A percentile compares a stretch with the other conserved stretches of the same genome.
phyloP scores from a whole-genome alignment of 331 rosid species.

The Quercus phellos region DNA sequence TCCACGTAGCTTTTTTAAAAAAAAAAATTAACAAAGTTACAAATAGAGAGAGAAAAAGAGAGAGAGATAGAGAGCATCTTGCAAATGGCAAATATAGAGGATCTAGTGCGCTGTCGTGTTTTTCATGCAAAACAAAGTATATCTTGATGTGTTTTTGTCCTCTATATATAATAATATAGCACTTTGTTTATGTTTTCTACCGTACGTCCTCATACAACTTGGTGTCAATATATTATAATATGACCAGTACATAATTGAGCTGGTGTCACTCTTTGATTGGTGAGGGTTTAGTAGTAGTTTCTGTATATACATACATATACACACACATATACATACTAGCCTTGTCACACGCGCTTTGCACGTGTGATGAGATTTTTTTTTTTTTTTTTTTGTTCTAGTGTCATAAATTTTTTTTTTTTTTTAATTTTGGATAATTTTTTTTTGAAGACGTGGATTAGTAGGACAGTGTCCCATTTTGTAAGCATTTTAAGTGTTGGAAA shows the following conservation, averaged over 20 bases:
- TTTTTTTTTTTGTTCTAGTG: too few species aligned
- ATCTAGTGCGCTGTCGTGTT: constrained; percentile 37
- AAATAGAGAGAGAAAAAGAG: background rate
- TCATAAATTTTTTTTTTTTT: too few species aligned
- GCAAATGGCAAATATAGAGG: background rate
- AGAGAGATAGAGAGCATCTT: constrained; percentile 9
- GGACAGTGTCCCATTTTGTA: too few species aligned
- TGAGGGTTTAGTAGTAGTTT: background rate
- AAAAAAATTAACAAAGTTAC: background rate
- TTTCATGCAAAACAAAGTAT: constrained; percentile 29
- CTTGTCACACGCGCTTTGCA: too few species aligned
- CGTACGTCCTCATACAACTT: background rate
- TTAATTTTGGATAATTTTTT: too few species aligned
- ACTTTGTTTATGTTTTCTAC: background rate
- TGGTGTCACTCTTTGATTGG: background rate
- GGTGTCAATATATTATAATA: too few species aligned
- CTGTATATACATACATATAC: background rate
- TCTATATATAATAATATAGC: background rate
- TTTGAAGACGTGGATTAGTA: too few species aligned
- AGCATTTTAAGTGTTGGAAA: too few species aligned
- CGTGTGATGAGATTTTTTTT: too few species aligned
- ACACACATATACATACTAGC: too few species aligned
- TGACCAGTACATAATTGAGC: background rate
- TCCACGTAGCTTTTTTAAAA: background rate
- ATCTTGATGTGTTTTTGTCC: constrained; percentile 21